Conservation (phyloP, 225 moss, liverwort and hornwort genomes). For the Polytrichum formosum region DNA sequence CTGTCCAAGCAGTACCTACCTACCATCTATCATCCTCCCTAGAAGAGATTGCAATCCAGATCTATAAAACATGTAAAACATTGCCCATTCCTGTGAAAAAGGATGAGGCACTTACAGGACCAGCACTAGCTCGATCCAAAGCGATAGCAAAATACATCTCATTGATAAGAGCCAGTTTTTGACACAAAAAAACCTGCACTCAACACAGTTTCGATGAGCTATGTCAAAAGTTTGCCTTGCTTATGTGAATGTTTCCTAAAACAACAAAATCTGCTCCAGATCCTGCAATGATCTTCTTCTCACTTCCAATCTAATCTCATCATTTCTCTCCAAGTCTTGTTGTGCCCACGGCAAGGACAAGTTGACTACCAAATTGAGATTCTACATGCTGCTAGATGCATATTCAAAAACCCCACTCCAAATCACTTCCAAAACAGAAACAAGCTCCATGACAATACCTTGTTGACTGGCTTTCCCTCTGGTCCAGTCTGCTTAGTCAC, state of each 20-base stretch:
- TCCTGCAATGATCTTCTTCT: too few relatives aligned
- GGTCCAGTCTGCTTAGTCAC: constrained; percentile 96
- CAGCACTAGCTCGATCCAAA: constrained; percentile 90
- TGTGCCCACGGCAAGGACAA: too few relatives aligned
- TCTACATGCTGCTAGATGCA: too few relatives aligned
- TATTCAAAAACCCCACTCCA: too few relatives aligned
- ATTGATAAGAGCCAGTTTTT: constrained; percentile 76
- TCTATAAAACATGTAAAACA: background rate
- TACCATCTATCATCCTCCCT: background rate
- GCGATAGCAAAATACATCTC: constrained; percentile 99
- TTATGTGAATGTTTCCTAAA: background rate
- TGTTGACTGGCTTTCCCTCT: constrained; percentile 88
- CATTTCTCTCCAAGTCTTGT: too few relatives aligned
- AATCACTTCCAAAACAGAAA: too few relatives aligned
- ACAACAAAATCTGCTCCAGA: too few relatives aligned
- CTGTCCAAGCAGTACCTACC: too few relatives aligned
- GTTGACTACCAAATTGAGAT: too few relatives aligned
- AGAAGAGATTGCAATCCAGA: background rate
- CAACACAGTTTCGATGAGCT: background rate
- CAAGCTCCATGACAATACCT: constrained; percentile 32
- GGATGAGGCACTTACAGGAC: constrained; percentile 56
- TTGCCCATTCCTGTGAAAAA: background rate
- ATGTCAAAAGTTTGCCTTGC: background rate
- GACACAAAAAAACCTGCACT: constrained; percentile 73
- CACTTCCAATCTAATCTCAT: too few relatives aligned